These are phyloP conservation scores for Cryphonectria japonica DNA, from an alignment of 2,329 filamentous ascomycete species.

Conservation along the genomic window DNA sequence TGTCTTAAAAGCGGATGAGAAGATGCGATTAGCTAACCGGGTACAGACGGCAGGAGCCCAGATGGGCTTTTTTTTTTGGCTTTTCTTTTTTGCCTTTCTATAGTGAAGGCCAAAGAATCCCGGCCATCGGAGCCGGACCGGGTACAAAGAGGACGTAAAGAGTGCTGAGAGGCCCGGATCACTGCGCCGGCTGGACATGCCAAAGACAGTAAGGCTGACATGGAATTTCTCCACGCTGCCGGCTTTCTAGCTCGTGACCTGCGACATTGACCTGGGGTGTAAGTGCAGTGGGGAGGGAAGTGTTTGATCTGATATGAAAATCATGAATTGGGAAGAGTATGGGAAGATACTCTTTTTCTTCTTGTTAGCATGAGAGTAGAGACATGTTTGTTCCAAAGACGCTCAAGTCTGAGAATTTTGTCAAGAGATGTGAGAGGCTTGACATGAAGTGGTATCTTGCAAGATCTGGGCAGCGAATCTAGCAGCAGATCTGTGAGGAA, in stretches of 20 bases:
- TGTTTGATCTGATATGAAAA: background rate
- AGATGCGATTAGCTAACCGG: constrained; percentile 15
- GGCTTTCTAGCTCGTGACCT: constrained; percentile 15
- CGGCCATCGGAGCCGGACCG: constrained; percentile 14
- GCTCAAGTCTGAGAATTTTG: too few species aligned
- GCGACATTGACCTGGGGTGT: constrained; percentile 1
- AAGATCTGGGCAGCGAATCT: constrained; percentile 8
- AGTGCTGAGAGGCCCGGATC: constrained; percentile 8
- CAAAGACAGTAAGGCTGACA: constrained; percentile 21
- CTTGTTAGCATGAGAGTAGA: too few species aligned
- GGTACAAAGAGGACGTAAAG: background rate
- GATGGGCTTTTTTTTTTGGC: background rate
- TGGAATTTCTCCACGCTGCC: constrained; percentile 7
- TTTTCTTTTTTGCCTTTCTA: background rate
- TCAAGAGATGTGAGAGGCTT: background rate
- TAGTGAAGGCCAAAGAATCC: background rate
- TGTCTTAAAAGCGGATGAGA: constrained; percentile 3
- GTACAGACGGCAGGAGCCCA: background rate
- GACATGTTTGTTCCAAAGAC: too few species aligned
- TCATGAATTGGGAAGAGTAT: too few species aligned
- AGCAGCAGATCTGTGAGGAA: background rate
- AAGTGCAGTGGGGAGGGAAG: background rate
- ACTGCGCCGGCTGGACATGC: constrained; percentile 26
- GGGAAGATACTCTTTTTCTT: background rate
- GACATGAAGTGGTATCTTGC: background rate